Evolutionary conservation across 257 asterid species (phyloP), one percentile per base, ranked within the genome.

Genomic region (Gynochthodes officinalis): DNA sequence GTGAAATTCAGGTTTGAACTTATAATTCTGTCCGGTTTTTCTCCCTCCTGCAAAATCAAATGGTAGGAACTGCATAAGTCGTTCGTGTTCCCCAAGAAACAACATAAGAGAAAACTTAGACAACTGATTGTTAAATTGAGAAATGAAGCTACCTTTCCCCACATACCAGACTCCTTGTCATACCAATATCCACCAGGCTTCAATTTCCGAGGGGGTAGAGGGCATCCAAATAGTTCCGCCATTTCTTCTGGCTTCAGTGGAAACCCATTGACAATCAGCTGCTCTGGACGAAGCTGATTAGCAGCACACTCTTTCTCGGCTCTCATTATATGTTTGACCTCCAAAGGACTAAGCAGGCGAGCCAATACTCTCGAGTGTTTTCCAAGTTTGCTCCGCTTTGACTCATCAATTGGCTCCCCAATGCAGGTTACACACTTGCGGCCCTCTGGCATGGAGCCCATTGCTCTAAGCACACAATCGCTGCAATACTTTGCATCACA

Each of bases 371-470:
- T 83, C 0, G 97, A 94, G 55, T 87, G 76, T 76, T 89, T 94
- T 3, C 98, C 97, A 76, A 94, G 76, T 73, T 85, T 87, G 74
- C 73, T 75, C 73, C 98, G 72, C 27, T 88, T 91, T 7, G 82
- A 75, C 76, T 94, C 98, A 63, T 94, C 96, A 75, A 91, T 89
- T 9, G 96, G 88, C 82, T 94, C 93, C 68, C 93, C 88, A 11
- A 94, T 89, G 76, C 98, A 94, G 28, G 95, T 86, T 37, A 94
- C 96, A 75, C 98, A 94, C 76, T 91, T 94, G 7, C 98, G 88
- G 73, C 97, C 96, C 78, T 91, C 98, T 1, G 97, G 97, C 98
- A 94, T 93, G 0, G 98, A 91, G 33, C 98, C 98, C 98, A 93
- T 94, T 53, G 97, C 97, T 78, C 96, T 86, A 6, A 94, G 96